Base-by-base conservation (phyloP, 73 alveolate species). In the Symbiodinium pilosum region DNA sequence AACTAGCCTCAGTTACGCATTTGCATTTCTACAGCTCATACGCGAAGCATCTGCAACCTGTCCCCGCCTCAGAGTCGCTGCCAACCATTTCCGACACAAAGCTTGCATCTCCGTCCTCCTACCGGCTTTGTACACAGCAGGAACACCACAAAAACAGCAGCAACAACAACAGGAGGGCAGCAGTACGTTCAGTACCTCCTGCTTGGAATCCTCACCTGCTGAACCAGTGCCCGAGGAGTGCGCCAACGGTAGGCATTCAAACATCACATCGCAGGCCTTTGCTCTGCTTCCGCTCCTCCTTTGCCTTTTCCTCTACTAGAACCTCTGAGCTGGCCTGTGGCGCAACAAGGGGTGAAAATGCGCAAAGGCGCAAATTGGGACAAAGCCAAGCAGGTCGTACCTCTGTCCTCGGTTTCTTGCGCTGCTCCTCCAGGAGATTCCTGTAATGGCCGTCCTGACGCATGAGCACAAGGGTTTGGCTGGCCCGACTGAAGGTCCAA, bases 391-490 rank as follows among this genome's bases (percentile, higher is more conserved):
- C n/a, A n/a, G n/a, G n/a, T n/a, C n/a, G n/a, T n/a, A n/a, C n/a
- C n/a, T n/a, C n/a, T 26, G 81, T 38, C 34, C 30, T 42, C 41
- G 38, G 52, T n/a, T 20, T 51, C 4, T 69, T 43, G 18, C 97
- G 87, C 54, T 91, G 97, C 40, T 71, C 77, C 41, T 91, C 97
- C 77, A 91, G 51, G 12, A 91, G 54, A 14, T 41, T 36, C 51
- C 97, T 73, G 38, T 43, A 91, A 18, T 69, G 97, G 30, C 75
- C 87, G 28, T 91, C 95, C 95, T 88, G 87, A 30, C 34, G 38
- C 0, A 1, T 4, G 21, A 8, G 18, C n/a, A n/a, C n/a, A n/a
- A n/a, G n/a, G 36, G 9, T n/a, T 18, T 14, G 59, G 14, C 59
- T 47, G 21, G 59, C 21, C 6, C 59, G 6, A 14, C 14, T 14